Percentiles rank a stretch among this genome's conserved stretches.
Evolutionary conservation across 257 asterid genomes (phyloP).

Genomic region (Ehretia macrophylla): DNA sequence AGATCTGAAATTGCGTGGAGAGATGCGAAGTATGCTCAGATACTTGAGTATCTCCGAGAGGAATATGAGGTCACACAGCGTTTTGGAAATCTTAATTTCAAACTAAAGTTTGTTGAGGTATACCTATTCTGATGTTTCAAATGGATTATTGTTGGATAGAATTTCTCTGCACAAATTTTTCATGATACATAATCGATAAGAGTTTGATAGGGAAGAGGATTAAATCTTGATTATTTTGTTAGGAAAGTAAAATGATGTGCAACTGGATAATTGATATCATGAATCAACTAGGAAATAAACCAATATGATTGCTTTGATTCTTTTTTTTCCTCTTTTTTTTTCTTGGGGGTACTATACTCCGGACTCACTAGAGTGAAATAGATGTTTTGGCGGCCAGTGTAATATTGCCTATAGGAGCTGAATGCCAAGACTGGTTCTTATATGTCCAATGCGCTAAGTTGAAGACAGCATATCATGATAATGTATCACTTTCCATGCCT

Average conservation of each 20-base stretch:
- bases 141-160: background rate
- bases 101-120: constrained; percentile 93
- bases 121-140: constrained; percentile 1
- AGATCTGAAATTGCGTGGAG: constrained; percentile 99
- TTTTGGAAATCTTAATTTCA: constrained; percentile 88
- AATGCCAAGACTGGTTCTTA: no score
- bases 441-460: no score
- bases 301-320: background rate
- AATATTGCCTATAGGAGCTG: no score
- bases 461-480: no score
- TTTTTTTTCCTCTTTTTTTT: no score
- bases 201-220: background rate
- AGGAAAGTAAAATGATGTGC: background rate
- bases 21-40: constrained; percentile 90
- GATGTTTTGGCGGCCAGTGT: no score
- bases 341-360: no score
- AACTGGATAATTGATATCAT: background rate
- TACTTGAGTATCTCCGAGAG: constrained; percentile 90
- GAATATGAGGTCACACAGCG: constrained; percentile 95
- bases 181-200: background rate
- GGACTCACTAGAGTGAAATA: no score
- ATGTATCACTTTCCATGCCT: no score
- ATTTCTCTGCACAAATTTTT: background rate
- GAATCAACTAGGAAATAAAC: background rate
- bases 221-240: background rate